phyloP scores from a whole-genome alignment of 2,329 filamentous ascomycete species.

The Colletotrichum noveboracense region DNA sequence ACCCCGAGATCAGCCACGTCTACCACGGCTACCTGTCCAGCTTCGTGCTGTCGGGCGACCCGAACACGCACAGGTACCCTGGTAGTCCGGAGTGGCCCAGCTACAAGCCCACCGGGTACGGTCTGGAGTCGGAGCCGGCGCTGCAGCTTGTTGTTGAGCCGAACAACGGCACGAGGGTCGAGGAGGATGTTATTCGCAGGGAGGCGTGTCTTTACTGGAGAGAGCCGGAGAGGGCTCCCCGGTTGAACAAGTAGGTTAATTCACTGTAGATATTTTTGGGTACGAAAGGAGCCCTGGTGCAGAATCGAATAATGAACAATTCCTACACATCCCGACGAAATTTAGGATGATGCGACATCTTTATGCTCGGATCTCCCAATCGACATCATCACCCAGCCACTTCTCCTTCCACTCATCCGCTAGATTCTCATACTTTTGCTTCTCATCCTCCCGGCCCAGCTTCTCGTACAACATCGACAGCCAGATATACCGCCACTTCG shows the following conservation, averaged over 20 bases:
- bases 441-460: not conserved
- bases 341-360: not conserved
- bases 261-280: not conserved
- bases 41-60: constrained; percentile 74
- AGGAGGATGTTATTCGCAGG: constrained; percentile 35
- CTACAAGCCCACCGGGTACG: constrained; percentile 29
- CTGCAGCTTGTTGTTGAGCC: constrained; percentile 38
- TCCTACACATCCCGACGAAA: not conserved
- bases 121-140: constrained; percentile 26
- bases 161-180: constrained; percentile 30
- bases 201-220: constrained; percentile 41
- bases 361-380: not conserved
- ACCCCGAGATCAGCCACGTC: constrained; percentile 38
- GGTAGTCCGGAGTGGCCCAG: constrained; percentile 27
- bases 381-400: not conserved
- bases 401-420: not conserved
- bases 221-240: constrained; percentile 34
- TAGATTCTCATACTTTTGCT: not conserved
- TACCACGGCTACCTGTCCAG: constrained; percentile 69
- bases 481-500: constrained; percentile 32
- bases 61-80: constrained; percentile 54
- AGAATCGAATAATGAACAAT: not conserved
- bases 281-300: not conserved
- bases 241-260: constrained; percentile 37
- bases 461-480: constrained; percentile 23